Evolutionary conservation across 441 rosid genomes (phyloP).

Genomic region (Populus trichocarpa): DNA sequence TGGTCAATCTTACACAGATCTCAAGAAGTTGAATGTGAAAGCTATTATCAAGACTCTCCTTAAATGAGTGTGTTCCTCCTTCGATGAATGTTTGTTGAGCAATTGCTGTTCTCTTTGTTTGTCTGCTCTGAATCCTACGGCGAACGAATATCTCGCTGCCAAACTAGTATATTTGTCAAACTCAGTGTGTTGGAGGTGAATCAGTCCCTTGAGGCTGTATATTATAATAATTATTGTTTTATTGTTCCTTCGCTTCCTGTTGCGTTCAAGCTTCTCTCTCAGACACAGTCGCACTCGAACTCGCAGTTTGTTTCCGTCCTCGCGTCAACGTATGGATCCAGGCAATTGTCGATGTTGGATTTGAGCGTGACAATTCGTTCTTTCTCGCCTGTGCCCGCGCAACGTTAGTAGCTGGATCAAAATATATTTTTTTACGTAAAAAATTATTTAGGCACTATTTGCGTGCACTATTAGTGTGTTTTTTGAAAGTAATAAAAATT

Average conservation of each 20-base stretch:
- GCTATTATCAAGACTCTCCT: constrained; percentile 86
- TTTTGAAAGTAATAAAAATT: too few relatives aligned
- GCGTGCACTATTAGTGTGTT: too few relatives aligned
- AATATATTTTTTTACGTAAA: too few relatives aligned
- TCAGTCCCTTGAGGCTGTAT: constrained; percentile 23
- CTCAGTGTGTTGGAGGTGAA: constrained; percentile 25
- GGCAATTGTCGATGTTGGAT: too few relatives aligned
- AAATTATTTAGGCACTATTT: too few relatives aligned
- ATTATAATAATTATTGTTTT: not conserved
- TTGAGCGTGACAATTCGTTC: too few relatives aligned
- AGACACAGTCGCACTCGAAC: too few relatives aligned
- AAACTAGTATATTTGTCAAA: constrained; percentile 3
- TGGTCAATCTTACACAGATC: constrained; percentile 91
- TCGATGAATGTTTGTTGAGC: not conserved
- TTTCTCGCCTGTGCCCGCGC: too few relatives aligned
- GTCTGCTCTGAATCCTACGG: constrained; percentile 5
- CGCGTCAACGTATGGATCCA: too few relatives aligned
- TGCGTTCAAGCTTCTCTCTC: not conserved
- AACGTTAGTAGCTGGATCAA: too few relatives aligned
- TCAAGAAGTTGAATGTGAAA: constrained; percentile 87
- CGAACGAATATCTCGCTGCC: constrained; percentile 18
- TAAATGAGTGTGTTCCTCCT: constrained; percentile 39
- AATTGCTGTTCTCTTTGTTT: constrained; percentile 3
- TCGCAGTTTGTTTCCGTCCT: too few relatives aligned
- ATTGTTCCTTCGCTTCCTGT: not conserved